Conservation (phyloP, 139 green algal species). For the Chlamydomonas sphaeroides region DNA sequence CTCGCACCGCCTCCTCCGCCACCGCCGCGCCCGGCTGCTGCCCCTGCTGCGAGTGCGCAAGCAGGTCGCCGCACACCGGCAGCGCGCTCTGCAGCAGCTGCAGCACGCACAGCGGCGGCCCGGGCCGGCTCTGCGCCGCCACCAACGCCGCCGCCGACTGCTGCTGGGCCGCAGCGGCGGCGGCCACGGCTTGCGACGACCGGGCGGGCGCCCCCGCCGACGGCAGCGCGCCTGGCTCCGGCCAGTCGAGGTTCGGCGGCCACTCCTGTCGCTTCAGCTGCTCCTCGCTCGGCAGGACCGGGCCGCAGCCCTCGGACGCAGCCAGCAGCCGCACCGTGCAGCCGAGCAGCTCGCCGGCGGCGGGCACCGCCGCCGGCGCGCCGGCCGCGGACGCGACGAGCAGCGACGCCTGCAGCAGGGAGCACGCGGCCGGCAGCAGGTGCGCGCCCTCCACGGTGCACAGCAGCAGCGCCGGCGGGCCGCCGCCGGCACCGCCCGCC, state of each 20-base stretch:
- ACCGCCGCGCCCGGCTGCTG: not conserved
- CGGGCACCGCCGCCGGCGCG: not conserved
- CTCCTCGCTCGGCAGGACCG: not conserved
- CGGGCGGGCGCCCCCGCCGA: not conserved
- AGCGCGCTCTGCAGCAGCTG: slow-evolving; percentile 28
- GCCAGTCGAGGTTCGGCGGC: slow-evolving; percentile 18
- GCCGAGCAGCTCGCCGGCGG: slow-evolving; percentile 34
- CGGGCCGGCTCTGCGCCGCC: not conserved
- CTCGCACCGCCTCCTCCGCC: slow-evolving; percentile 8
- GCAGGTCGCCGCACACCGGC: slow-evolving; percentile 27
- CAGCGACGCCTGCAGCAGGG: slow-evolving; percentile 17
- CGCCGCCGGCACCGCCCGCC: not conserved
- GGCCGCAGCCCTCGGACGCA: not conserved
- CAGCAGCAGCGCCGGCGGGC: slow-evolving; percentile 10
- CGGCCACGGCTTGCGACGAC: not conserved
- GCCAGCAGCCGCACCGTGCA: slow-evolving; percentile 20
- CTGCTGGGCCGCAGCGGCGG: not conserved
- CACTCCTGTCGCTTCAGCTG: not conserved
- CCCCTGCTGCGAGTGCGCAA: not conserved
- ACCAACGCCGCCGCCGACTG: not conserved
- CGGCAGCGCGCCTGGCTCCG: not conserved
- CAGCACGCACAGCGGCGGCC: slow-evolving; percentile 25
- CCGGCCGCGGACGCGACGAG: not conserved
- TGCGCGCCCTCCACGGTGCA: slow-evolving; percentile 26
- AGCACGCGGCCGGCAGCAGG: slow-evolving; percentile 27